phyloP scores from a whole-genome alignment of 495 filamentous ascomycete species.

The Penicillium goetzii region DNA sequence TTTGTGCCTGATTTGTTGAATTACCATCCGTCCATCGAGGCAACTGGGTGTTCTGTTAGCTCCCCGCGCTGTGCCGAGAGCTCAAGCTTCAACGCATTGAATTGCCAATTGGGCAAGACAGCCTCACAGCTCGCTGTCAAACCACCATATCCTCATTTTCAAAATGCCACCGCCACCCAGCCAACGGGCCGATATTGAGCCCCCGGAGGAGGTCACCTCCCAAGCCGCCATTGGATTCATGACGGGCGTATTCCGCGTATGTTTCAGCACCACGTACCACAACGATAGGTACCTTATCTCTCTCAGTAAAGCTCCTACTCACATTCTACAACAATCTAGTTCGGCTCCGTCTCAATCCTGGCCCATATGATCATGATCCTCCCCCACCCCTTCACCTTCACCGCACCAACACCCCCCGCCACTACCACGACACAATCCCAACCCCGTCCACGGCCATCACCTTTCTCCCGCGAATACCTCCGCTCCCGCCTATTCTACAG shows the following conservation, averaged over 20 bases:
- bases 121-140: neutral
- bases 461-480: constrained; percentile 42
- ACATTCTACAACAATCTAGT: constrained; percentile 30
- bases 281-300: neutral
- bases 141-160: neutral
- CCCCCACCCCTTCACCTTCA: constrained; percentile 52
- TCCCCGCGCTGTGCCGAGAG: constrained; percentile 1
- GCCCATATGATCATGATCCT: constrained; percentile 53
- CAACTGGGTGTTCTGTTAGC: neutral
- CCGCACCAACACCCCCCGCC: constrained; percentile 26
- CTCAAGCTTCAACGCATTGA: neutral
- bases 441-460: constrained; percentile 33
- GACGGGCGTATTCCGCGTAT: constrained; percentile 50
- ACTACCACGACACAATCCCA: constrained; percentile 24
- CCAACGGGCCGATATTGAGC: constrained; percentile 43
- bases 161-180: constrained; percentile 47
- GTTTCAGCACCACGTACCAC: constrained; percentile 23
- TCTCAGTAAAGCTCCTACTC: neutral
- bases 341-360: constrained; percentile 52
- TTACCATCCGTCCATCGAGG: neutral
- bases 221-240: constrained; percentile 49
- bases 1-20: neutral
- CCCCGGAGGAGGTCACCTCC: constrained; percentile 46
- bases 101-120: neutral
- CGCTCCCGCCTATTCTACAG: constrained; percentile 47